phyloP scores from a whole-genome alignment of 441 rosid species.

The Flueggea neowawraea region DNA sequence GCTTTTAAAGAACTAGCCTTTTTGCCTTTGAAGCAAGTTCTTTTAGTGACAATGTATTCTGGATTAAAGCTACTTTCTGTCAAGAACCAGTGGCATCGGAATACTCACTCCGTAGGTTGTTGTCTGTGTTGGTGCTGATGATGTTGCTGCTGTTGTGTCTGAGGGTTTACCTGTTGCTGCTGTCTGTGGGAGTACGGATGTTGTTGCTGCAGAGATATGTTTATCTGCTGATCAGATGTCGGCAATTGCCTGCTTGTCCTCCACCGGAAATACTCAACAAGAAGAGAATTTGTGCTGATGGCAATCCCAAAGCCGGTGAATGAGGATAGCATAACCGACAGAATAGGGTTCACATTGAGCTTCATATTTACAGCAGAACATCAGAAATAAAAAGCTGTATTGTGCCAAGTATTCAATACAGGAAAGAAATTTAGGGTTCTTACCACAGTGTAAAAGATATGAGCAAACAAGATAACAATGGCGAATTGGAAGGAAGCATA shows the following conservation, averaged over 20 bases:
- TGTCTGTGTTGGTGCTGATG: slow-evolving; percentile 7
- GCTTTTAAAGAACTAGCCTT: too few species aligned
- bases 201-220: slow-evolving; percentile 23
- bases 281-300: slow-evolving; percentile 50
- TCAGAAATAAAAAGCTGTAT: neutral
- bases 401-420: neutral
- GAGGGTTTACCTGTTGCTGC: slow-evolving; percentile 17
- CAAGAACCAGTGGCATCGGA: neutral
- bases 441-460: slow-evolving; percentile 66
- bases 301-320: slow-evolving; percentile 67
- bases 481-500: slow-evolving; percentile 63
- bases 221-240: slow-evolving; percentile 16
- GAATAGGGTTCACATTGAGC: slow-evolving; percentile 62
- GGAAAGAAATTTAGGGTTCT: slow-evolving; percentile 15
- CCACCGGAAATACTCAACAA: slow-evolving; percentile 39
- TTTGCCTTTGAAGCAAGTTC: too few species aligned
- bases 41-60: too few species aligned
- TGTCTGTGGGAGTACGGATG: neutral
- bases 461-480: slow-evolving; percentile 66
- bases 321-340: slow-evolving; percentile 62
- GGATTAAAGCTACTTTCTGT: too few species aligned
- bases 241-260: slow-evolving; percentile 18
- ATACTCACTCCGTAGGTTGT: slow-evolving; percentile 9
- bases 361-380: slow-evolving; percentile 18
- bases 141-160: slow-evolving; percentile 3